Evolutionary conservation across 129 eudicot species (phyloP).

Genomic region (Helianthus tuberosus): DNA sequence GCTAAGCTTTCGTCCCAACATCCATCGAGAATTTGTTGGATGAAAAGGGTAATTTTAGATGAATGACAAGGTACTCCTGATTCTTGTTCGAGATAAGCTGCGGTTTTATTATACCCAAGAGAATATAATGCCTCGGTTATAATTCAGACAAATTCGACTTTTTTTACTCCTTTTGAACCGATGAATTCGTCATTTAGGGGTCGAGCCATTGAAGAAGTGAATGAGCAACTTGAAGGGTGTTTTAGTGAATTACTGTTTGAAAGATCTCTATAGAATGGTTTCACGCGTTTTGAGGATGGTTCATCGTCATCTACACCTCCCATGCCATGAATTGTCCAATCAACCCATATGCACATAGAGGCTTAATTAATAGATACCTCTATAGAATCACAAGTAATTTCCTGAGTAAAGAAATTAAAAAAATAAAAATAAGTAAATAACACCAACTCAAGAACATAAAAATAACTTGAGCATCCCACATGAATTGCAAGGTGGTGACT

Average conservation of each 20-base stretch:
- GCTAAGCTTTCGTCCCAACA: conserved; percentile 78
- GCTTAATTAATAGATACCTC: too few species aligned
- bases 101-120: conserved; percentile 69
- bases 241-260: conserved; percentile 48
- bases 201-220: conserved; percentile 70
- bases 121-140: conserved; percentile 77
- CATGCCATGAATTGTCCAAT: conserved; percentile 96
- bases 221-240: conserved; percentile 57
- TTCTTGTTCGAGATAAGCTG: conserved; percentile 70
- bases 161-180: conserved; percentile 74
- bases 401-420: conserved; percentile 26
- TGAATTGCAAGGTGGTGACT: too few species aligned
- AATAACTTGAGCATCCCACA: too few species aligned
- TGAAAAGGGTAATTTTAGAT: conserved; percentile 46
- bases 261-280: conserved; percentile 54
- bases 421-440: neutral
- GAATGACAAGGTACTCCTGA: conserved; percentile 73
- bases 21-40: conserved; percentile 74
- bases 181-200: conserved; percentile 64
- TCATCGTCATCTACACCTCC: conserved; percentile 85
- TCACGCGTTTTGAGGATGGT: conserved; percentile 96
- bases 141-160: conserved; percentile 68
- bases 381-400: conserved; percentile 31
- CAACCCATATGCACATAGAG: conserved; percentile 64
- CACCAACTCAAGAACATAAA: too few species aligned